Conservation (phyloP, 2,329 filamentous ascomycete genomes). For the Phialophora verrucosa region DNA sequence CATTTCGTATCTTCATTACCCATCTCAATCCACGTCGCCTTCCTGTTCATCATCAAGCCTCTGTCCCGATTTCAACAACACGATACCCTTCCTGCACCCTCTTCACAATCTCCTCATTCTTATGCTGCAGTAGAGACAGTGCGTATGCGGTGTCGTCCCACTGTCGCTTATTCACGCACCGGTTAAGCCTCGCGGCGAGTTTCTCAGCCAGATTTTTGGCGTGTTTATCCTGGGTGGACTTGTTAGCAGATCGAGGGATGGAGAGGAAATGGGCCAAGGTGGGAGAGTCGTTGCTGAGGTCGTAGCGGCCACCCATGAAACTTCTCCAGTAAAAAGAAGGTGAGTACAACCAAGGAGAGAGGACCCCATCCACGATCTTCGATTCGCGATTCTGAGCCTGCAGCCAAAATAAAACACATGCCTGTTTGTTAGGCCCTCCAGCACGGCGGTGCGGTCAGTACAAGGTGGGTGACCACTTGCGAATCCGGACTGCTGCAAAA, state of each 20-base stretch:
- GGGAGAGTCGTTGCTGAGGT: constrained; percentile 5
- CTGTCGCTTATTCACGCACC: constrained; percentile 90
- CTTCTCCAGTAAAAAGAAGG: too few relatives aligned
- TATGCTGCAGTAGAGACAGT: constrained; percentile 82
- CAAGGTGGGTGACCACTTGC: background rate
- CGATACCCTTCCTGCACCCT: constrained; percentile 57
- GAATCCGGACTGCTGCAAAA: background rate
- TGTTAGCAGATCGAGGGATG: constrained; percentile 3
- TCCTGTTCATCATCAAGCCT: constrained; percentile 53
- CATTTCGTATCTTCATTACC: background rate
- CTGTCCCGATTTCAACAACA: constrained; percentile 69
- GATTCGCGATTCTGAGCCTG: background rate
- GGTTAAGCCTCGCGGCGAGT: constrained; percentile 79
- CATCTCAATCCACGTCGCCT: background rate
- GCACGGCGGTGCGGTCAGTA: background rate
- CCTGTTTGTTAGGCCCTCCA: too few relatives aligned
- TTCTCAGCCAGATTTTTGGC: constrained; percentile 93
- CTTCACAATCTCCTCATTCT: constrained; percentile 54
- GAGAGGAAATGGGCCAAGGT: background rate
- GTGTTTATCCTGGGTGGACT: constrained; percentile 78
- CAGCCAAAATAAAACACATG: too few relatives aligned
- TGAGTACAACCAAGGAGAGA: too few relatives aligned
- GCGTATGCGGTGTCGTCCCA: constrained; percentile 98
- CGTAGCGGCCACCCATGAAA: background rate
- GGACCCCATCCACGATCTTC: background rate